These are phyloP conservation scores for Pythium phragmitis DNA, from an alignment of 352 stramenopile species.

Conservation along the genomic window DNA sequence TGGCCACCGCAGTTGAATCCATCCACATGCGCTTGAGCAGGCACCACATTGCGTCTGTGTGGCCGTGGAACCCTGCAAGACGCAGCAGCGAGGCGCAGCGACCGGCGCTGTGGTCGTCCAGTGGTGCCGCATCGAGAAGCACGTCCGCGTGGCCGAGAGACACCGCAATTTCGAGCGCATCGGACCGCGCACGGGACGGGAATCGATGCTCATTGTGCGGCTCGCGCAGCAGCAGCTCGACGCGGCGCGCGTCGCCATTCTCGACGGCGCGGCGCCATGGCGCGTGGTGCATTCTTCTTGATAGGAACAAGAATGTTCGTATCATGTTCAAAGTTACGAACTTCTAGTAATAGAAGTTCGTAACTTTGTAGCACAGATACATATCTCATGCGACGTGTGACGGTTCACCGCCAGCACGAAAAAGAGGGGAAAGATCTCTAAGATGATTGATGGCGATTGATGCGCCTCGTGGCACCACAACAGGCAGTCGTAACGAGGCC, in stretches of 20 bases:
- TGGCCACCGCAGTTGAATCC: neutral
- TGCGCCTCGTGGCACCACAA: no score
- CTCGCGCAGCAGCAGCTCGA: neutral
- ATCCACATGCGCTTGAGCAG: slow-evolving; percentile 1
- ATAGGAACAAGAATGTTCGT: neutral
- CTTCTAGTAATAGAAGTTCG: no score
- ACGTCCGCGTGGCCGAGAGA: neutral
- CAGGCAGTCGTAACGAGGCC: no score
- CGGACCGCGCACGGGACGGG: neutral
- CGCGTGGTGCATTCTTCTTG: neutral
- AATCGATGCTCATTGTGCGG: neutral
- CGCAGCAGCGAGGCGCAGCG: slow-evolving; percentile 6
- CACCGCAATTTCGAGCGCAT: slow-evolving; percentile 4
- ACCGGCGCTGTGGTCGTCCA: neutral
- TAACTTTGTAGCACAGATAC: neutral
- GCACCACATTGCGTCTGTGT: neutral
- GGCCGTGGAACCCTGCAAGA: slow-evolving; percentile 1
- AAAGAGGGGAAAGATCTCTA: neutral
- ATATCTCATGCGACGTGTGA: slow-evolving; percentile 3
- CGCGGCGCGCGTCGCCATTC: neutral
- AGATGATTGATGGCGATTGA: neutral
- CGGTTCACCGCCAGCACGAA: neutral
- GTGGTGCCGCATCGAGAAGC: slow-evolving; percentile 2
- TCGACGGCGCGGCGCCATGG: slow-evolving; percentile 3
- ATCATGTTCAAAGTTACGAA: neutral